Conservation (phyloP, 352 stramenopile genomes). For the Globisporangium acanthophoron region DNA sequence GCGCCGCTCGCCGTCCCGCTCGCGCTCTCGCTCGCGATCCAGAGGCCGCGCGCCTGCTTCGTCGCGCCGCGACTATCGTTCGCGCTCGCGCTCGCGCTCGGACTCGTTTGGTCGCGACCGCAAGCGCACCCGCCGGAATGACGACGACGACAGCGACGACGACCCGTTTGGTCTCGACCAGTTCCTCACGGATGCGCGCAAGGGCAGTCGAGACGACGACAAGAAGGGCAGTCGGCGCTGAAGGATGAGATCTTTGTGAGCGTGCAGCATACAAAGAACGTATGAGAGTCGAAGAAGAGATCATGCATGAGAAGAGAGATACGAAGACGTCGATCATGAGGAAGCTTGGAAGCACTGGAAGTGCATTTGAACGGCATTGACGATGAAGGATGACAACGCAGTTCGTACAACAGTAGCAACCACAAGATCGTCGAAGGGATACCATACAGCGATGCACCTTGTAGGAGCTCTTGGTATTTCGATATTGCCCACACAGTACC, state of each 20-base stretch:
- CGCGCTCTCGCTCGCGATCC: constrained; percentile 17
- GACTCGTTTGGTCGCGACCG: constrained; percentile 28
- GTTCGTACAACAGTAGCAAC: too few species aligned
- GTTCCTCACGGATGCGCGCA: constrained; percentile 75
- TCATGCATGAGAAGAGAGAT: not conserved
- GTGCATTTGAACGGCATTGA: too few species aligned
- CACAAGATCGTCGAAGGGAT: too few species aligned
- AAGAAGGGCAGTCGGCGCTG: constrained; percentile 27
- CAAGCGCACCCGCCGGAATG: constrained; percentile 35
- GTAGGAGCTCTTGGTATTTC: too few species aligned
- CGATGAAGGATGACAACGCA: too few species aligned
- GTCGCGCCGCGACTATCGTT: constrained; percentile 17
- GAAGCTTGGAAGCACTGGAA: not conserved
- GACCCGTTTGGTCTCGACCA: constrained; percentile 85
- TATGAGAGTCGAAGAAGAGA: not conserved
- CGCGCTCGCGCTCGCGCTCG: constrained; percentile 35
- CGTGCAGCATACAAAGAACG: too few species aligned
- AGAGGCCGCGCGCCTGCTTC: not conserved
- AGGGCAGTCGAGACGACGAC: constrained; percentile 19
- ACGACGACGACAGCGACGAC: constrained; percentile 39
- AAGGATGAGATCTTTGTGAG: not conserved
- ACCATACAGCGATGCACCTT: too few species aligned
- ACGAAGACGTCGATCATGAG: not conserved
- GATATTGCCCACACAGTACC: not conserved
- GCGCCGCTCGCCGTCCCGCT: not conserved